Evolutionary conservation across 2,329 filamentous ascomycete species (phyloP), one percentile per base, ranked within the genome.

Genomic region (Cytospora paraplurivora): DNA sequence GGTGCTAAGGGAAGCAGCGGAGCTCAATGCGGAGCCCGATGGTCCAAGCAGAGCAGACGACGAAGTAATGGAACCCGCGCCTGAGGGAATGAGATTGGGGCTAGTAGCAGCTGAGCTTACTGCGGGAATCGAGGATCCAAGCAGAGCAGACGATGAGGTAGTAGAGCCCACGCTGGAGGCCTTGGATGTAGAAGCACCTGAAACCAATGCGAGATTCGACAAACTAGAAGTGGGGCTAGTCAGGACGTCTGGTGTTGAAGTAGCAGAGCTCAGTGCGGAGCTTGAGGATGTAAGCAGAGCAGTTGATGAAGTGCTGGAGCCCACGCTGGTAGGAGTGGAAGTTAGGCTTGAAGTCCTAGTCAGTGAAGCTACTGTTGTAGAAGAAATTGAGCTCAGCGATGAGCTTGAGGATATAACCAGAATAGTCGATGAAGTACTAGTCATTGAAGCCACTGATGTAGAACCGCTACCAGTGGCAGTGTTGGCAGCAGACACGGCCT

Each of bases 401-500:
- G 54, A n/a, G n/a, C 38, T 55, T 17, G 51, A 54, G 51, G 51
- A 27, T n/a, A 17, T 8, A 54, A 34, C n/a, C 15, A 33, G 51
- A n/a, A n/a, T n/a, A n/a, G n/a, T n/a, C n/a, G n/a, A n/a, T n/a
- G n/a, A n/a, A n/a, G n/a, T n/a, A n/a, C n/a, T n/a, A 7, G 41
- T 47, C 11, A 17, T 7, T 5, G 41, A 47, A 6, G 19, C 41
- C 41, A 47, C 41, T 19, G 41, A 19, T 47, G 41, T 47, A 19
- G 41, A 21, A 47, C n/a, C 19, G 41, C 1, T 19, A 10, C 7
- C 10, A 47, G 37, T 17, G 13, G n/a, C 37, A 34, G 19, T 2
- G 67, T 63, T 15, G 58, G 66, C 63, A 3, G 66, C 47, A 61
- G 62, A 58, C 27, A 53, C 44, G 8, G 65, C 70, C 34, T 72